Evolutionary conservation across 2,329 filamentous ascomycete species (phyloP), one percentile per base, ranked within the genome.

Genomic region (Coccinonectria pachysandricola): DNA sequence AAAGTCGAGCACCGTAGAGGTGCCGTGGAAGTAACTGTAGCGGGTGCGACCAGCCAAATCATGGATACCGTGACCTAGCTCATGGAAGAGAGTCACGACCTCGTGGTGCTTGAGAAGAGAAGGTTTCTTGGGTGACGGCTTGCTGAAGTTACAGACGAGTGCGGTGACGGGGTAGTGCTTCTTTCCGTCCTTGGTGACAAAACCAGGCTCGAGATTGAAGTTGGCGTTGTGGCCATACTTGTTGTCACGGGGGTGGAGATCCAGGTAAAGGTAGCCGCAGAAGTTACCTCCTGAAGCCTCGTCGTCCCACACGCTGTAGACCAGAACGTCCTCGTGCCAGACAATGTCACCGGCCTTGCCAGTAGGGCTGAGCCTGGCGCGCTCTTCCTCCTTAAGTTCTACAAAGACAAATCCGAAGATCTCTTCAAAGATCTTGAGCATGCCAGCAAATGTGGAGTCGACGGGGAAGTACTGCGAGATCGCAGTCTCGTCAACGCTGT

Each of bases 191-290:
- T 70, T 61, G 31, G 68, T 62, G 30, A 75, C 57, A 55, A 71
- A 85, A 13, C 79, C 79, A 1, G 81, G 79, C 54, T 84, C 75
- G 2, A 91, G 55, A 53, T 77, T 82, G 61, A 91, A 88, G 62
- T 88, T 88, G 45, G 83, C 83, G 5, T 83, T 82, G 46, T 88
- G 83, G 10, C 79, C 77, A 50, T 88, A 88, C 54, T 91, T 91
- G 53, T 84, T 82, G 42, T 75, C 74, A 19, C 83, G 71, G 2
- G 82, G 82, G 53, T 84, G 79, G 12, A 88, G 65, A 53, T 91
- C 83, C 9, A 91, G 69, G 53, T 88, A 88, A 14, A 91, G 65
- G 50, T 88, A 91, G 20, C 83, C 83, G 6, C 83, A 76, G 45
- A 91, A 91, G 18, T 64, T 72, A 25, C 68, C 64, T 10, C 81